phyloP scores from a whole-genome alignment of 2,329 filamentous ascomycete species.

The Phialemoniopsis sp. region DNA sequence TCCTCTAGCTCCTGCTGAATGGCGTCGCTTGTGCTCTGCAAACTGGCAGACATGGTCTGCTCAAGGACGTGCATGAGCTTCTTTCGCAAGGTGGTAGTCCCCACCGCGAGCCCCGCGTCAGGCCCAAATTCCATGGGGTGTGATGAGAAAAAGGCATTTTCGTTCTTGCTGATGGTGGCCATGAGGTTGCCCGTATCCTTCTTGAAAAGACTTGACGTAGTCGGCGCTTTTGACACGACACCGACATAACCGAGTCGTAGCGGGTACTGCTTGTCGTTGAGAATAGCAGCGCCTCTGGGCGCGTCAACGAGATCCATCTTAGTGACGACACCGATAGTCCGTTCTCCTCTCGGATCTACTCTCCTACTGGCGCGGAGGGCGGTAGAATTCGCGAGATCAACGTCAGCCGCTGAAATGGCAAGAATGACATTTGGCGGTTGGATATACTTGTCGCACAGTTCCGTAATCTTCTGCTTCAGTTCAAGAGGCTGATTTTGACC shows the following conservation, averaged over 20 bases:
- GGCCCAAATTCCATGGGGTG: slow-evolving; percentile 78
- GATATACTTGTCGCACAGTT: slow-evolving; percentile 98
- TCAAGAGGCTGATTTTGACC: slow-evolving; percentile 86
- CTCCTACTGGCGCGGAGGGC: slow-evolving; percentile 84
- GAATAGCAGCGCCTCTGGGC: slow-evolving; percentile 68
- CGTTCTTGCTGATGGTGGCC: slow-evolving; percentile 79
- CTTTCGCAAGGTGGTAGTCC: slow-evolving; percentile 82
- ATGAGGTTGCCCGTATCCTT: slow-evolving; percentile 77
- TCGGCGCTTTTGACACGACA: slow-evolving; percentile 81
- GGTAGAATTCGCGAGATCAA: slow-evolving; percentile 94
- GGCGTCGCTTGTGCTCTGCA: slow-evolving; percentile 84
- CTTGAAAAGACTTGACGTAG: slow-evolving; percentile 69
- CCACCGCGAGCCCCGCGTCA: slow-evolving; percentile 69
- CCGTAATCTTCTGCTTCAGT: slow-evolving; percentile 91
- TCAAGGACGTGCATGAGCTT: slow-evolving; percentile 97
- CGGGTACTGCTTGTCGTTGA: slow-evolving; percentile 89
- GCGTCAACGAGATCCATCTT: slow-evolving; percentile 98
- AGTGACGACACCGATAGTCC: slow-evolving; percentile 97
- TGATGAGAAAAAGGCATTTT: slow-evolving; percentile 79
- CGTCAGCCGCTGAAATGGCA: slow-evolving; percentile 94
- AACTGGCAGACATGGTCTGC: slow-evolving; percentile 91
- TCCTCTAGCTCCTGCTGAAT: slow-evolving; percentile 95
- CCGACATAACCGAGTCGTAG: slow-evolving; percentile 94
- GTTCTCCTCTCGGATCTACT: slow-evolving; percentile 89
- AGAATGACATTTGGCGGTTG: slow-evolving; percentile 93